A percentile compares a stretch with the other conserved stretches of the same genome.
Conservation (phyloP, 805 yeast species). For the Kuraishia floccosa region DNA sequence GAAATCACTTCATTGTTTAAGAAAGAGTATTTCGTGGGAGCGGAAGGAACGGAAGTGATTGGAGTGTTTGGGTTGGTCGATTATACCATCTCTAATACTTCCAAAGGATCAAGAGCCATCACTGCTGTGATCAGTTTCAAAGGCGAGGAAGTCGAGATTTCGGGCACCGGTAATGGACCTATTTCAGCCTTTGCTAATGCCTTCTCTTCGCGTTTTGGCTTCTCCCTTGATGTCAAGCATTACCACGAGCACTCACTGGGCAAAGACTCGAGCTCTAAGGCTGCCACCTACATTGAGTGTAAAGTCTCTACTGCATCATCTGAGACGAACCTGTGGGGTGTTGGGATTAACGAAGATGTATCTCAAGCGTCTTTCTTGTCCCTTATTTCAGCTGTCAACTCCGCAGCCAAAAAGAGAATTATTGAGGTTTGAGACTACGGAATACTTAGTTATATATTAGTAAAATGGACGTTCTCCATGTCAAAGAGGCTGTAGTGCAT, state of each 20-base stretch:
- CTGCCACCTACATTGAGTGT: constrained; percentile 63
- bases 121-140: constrained; percentile 27
- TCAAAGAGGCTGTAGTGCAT: too few relatives aligned
- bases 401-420: constrained; percentile 4
- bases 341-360: constrained; percentile 46
- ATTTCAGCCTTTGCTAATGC: constrained; percentile 66
- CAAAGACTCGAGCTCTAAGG: constrained; percentile 57
- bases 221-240: constrained; percentile 48
- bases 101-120: constrained; percentile 28
- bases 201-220: constrained; percentile 36
- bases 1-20: constrained; percentile 54
- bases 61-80: constrained; percentile 7
- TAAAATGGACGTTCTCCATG: too few relatives aligned
- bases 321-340: constrained; percentile 39
- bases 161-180: constrained; percentile 71
- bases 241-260: constrained; percentile 70
- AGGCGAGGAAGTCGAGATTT: constrained; percentile 20
- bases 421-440: constrained; percentile 3
- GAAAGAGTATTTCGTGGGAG: constrained; percentile 30
- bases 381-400: constrained; percentile 33
- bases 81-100: constrained; percentile 7
- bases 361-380: constrained; percentile 43
- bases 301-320: constrained; percentile 31
- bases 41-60: constrained; percentile 28
- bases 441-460: too few relatives aligned